A percentile compares a stretch with the other conserved stretches of the same genome.
Evolutionary conservation across 495 filamentous ascomycete genomes (phyloP).

Genomic region (Cudoniella acicularis): DNA sequence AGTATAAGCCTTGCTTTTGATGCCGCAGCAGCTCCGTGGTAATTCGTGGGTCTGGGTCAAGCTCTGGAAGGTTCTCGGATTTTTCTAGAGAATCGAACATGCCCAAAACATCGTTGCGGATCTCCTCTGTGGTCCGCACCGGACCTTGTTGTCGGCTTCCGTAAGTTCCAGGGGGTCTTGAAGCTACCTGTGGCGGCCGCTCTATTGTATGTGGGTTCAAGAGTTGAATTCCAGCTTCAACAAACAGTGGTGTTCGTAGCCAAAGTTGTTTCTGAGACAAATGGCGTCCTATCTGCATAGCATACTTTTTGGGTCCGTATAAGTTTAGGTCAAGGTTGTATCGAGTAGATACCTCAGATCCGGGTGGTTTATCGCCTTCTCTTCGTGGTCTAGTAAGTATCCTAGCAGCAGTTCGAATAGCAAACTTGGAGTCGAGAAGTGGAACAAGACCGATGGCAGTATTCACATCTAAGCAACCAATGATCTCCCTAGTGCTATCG

Average conservation of each 20-base stretch:
- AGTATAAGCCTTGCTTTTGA: conserved; percentile 88
- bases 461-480: conserved; percentile 69
- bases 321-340: conserved; percentile 66
- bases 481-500: conserved; percentile 64
- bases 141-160: conserved; percentile 40
- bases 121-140: conserved; percentile 72
- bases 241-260: conserved; percentile 57
- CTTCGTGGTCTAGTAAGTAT: conserved; percentile 58
- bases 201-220: conserved; percentile 64
- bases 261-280: conserved; percentile 62
- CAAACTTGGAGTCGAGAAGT: conserved; percentile 60
- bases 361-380: conserved; percentile 50
- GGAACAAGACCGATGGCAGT: conserved; percentile 65
- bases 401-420: conserved; percentile 63
- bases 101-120: conserved; percentile 74
- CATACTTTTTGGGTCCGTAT: conserved; percentile 71
- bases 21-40: conserved; percentile 73
- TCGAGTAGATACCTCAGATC: conserved; percentile 45
- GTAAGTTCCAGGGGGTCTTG: conserved; percentile 23
- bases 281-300: conserved; percentile 56
- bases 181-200: conserved; percentile 32
- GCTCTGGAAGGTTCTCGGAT: conserved; percentile 70
- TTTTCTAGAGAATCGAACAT: conserved; percentile 82
- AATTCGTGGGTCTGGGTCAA: conserved; percentile 60
- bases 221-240: conserved; percentile 61